Base-by-base conservation (phyloP, 2,329 filamentous ascomycete species). In the Fonsecaea nubica region DNA sequence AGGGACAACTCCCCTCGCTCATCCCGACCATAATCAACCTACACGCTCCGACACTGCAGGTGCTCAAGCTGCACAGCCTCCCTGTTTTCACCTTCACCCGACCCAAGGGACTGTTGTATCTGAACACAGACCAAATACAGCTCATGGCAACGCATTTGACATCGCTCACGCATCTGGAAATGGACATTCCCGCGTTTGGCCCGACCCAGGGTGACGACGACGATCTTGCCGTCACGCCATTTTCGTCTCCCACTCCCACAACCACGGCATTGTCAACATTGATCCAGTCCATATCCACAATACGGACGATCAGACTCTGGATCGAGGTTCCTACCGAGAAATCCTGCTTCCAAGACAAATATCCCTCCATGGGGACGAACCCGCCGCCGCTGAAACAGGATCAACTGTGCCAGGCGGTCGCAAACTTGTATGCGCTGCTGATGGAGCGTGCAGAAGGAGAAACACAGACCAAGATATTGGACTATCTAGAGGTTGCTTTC, bases 401-500 rank as follows among this genome's bases (percentile, higher is more conserved):
- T 13, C 45, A 48, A 25, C 56, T 58, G 5, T 38, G 40, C 21
- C 56, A 58, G 35, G 36, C 56, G 3, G 56, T 58, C 12, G 56
- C 36, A 18, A 58, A 58, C 15, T 8, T 58, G 6, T 58, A 58
- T 35, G 21, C 38, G 4, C 32, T 58, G 56, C 21, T 58, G 38
- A 58, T 25, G 38, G 15, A 42, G 15, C 12, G 15, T 15, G 12
- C 10, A 15, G 38, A 18, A 32, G 5, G 10, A 13, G 18, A 18
- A 13, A 45, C 25, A 7, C 2, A 35, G 25, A 15, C 36, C 12
- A 38, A n/a, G 4, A 25, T 32, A 15, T 8, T 48, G 56, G 56
- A 58, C 7, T 48, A 21, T 12, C 33, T 58, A 8, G 56, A 58
- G 35, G 56, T 58, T 21, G 56, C 56, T n/a, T 58, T 58, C 38